Conservation (phyloP, 345 rosid species). For the Pistacia vera region DNA sequence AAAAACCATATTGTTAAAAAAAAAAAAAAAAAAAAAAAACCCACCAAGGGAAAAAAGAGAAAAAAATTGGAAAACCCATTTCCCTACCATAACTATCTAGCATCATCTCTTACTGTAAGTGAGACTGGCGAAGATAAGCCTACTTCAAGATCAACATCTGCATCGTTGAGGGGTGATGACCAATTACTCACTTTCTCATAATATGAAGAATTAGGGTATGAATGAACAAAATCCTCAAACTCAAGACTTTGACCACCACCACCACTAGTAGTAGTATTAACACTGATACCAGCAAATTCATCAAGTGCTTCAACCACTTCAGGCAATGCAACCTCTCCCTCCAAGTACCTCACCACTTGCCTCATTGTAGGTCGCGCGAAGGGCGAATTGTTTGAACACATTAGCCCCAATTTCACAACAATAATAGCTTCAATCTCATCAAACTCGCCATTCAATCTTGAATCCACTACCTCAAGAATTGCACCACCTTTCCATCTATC, state of each 20-base stretch:
- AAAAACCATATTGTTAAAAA: neutral
- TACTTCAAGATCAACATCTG: constrained; percentile 51
- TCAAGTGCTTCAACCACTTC: constrained; percentile 54
- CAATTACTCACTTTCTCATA: constrained; percentile 38
- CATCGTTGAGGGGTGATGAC: constrained; percentile 37
- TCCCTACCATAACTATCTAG: constrained; percentile 22
- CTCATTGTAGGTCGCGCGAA: constrained; percentile 73
- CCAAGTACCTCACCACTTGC: constrained; percentile 74
- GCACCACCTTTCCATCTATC: constrained; percentile 67
- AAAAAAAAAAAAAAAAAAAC: neutral
- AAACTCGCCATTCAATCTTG: constrained; percentile 58
- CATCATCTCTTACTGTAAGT: constrained; percentile 25
- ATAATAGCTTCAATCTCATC: constrained; percentile 61
- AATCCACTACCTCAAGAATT: constrained; percentile 69
- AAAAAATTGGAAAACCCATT: neutral
- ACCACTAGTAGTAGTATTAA: neutral
- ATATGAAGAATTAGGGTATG: constrained; percentile 40
- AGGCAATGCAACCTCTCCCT: constrained; percentile 59
- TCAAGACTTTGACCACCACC: constrained; percentile 18
- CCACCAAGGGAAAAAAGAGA: neutral
- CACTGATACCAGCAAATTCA: constrained; percentile 35
- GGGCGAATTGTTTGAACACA: constrained; percentile 71
- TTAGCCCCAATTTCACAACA: constrained; percentile 70
- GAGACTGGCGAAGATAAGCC: constrained; percentile 34
- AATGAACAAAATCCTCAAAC: constrained; percentile 56